Evolutionary conservation across 305 asterid genomes (phyloP).

Genomic region (Fraxinus floribunda): DNA sequence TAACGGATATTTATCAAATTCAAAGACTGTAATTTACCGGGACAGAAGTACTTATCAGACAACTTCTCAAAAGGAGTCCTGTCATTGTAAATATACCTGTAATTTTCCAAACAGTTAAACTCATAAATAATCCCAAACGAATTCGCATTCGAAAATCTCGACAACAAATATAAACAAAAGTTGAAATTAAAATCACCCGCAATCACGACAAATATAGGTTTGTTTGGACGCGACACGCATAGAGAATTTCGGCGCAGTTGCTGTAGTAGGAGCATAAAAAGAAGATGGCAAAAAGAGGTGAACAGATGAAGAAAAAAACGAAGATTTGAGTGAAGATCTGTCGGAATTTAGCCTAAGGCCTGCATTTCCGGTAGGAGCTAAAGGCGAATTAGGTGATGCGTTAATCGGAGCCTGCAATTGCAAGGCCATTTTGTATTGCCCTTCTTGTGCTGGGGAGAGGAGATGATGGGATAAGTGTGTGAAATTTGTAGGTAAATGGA

Average conservation of each 20-base stretch:
- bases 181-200: conserved; percentile 53
- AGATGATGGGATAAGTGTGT: conserved; percentile 36
- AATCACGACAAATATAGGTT: conserved; percentile 89
- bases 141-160: background rate
- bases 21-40: background rate
- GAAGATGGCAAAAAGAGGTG: conserved; percentile 47
- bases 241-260: conserved; percentile 57
- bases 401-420: conserved; percentile 22
- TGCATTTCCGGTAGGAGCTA: conserved; percentile 37
- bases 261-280: conserved; percentile 17
- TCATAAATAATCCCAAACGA: background rate
- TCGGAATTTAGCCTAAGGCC: conserved; percentile 48
- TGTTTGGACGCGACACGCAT: conserved; percentile 86
- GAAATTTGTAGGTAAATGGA: conserved; percentile 8
- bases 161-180: background rate
- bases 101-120: conserved; percentile 21
- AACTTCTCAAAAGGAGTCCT: conserved; percentile 82
- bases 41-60: conserved; percentile 39
- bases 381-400: conserved; percentile 20
- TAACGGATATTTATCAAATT: background rate
- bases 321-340: conserved; percentile 56
- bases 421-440: conserved; percentile 49
- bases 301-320: conserved; percentile 56
- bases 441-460: conserved; percentile 14
- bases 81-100: conserved; percentile 87